A percentile compares a stretch with the other conserved stretches of the same genome.
phyloP scores from a whole-genome alignment of 768 basidiomycete species.

The Mycena metata region DNA sequence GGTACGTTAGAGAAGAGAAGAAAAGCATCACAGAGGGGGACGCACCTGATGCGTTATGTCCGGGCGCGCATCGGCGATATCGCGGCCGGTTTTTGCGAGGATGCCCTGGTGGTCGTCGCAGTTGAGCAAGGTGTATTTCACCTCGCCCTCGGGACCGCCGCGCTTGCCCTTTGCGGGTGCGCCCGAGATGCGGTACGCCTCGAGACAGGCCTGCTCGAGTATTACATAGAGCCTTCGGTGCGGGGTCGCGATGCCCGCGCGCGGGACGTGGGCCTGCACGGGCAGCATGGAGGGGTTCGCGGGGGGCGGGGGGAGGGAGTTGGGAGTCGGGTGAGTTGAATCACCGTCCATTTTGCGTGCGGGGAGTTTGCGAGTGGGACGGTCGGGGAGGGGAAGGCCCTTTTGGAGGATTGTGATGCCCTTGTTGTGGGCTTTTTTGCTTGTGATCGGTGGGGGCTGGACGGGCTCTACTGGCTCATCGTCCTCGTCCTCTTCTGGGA shows the following conservation, averaged over 20 bases:
- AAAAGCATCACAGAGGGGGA: conserved; percentile 31
- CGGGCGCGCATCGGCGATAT: conserved; percentile 98
- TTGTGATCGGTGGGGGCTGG: background rate
- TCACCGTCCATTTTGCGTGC: conserved; percentile 43
- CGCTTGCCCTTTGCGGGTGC: conserved; percentile 67
- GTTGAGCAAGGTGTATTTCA: conserved; percentile 96
- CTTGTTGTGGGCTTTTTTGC: conserved; percentile 29
- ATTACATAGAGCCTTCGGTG: conserved; percentile 89
- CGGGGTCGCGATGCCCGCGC: conserved; percentile 63
- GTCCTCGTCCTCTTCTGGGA: conserved; percentile 47
- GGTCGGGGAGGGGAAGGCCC: conserved; percentile 64
- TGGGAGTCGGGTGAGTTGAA: conserved; percentile 43
- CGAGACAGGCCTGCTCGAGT: conserved; percentile 94
- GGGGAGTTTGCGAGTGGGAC: conserved; percentile 62
- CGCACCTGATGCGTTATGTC: conserved; percentile 98
- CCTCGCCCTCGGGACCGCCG: conserved; percentile 79
- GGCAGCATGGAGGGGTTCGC: conserved; percentile 88
- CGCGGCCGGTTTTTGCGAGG: conserved; percentile 95
- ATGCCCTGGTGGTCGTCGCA: conserved; percentile 99
- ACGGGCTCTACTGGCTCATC: conserved; percentile 29
- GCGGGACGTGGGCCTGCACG: conserved; percentile 81
- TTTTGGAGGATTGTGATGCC: conserved; percentile 38
- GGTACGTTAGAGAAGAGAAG: conserved; percentile 17
- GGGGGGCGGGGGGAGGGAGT: conserved; percentile 61
- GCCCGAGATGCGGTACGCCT: conserved; percentile 89